Evolutionary conservation across 495 filamentous ascomycete genomes (phyloP), one percentile per base, ranked within the genome.

Genomic region (Hypoxylon lienhwacheense): DNA sequence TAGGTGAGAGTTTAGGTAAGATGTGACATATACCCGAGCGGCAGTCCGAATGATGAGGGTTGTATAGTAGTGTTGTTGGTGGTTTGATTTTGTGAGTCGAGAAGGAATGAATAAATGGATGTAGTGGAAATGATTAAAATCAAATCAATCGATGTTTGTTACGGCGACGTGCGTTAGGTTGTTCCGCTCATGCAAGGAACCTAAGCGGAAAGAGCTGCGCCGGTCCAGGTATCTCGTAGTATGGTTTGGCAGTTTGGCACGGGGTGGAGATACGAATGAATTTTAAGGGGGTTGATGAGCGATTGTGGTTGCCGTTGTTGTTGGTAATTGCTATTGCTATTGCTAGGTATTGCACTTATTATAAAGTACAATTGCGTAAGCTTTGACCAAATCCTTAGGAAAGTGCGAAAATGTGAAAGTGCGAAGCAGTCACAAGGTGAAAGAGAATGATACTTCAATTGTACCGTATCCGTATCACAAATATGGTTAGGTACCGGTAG

Each of bases 171-270:
- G 58, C 58, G 52, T 61, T 55, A 52, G 51, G 58, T 16, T 55
- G 24, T 26, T 28, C 35, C 32, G 48, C 37, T 47, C 45, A 61
- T 61, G 58, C 58, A 61, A 61, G 58, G 52, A 52, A 61, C 58
- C 46, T 51, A 6, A 14, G 45, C 19, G 32, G 45, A 37, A 47
- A 33, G 11, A 4, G 8, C 8, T 14, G 19, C 15, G 35, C 7
- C 17, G 8, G 17, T 37, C 16, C 17, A 37, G 17, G 21, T 37
- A 20, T 21, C 21, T 37, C n/a, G 35, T 37, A 21, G 17, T n/a
- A n/a, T n/a, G n/a, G n/a, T n/a, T n/a, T n/a, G n/a, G n/a, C n/a
- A n/a, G n/a, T n/a, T n/a, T n/a, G n/a, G n/a, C n/a, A n/a, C n/a
- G n/a, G n/a, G n/a, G n/a, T n/a, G n/a, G n/a, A n/a, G n/a, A n/a